A percentile compares a stretch with the other conserved stretches of the same genome.
phyloP scores from a whole-genome alignment of 2,329 filamentous ascomycete species.

The Colletotrichum godetiae region DNA sequence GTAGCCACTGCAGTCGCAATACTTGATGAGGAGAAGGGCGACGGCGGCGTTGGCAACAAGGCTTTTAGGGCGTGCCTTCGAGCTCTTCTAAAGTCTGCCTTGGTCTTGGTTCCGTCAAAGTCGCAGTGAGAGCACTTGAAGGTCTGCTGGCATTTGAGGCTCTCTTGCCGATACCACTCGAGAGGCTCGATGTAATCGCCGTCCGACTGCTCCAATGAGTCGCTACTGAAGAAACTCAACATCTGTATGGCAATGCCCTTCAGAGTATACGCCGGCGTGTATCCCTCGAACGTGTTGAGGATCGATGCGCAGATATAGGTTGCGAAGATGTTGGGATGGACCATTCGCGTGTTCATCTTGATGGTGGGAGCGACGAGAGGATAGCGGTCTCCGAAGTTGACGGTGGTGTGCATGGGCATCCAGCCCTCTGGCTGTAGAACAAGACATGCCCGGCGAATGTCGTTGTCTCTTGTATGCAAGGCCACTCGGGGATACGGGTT shows the following conservation, averaged over 20 bases:
- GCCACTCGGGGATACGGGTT: slow-evolving; percentile 59
- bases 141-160: neutral
- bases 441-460: slow-evolving; percentile 53
- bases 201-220: slow-evolving; percentile 54
- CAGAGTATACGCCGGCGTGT: slow-evolving; percentile 62
- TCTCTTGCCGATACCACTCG: slow-evolving; percentile 36
- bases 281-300: slow-evolving; percentile 53
- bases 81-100: slow-evolving; percentile 11
- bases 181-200: slow-evolving; percentile 39
- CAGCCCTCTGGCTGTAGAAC: slow-evolving; percentile 54
- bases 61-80: slow-evolving; percentile 12
- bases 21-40: neutral
- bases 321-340: slow-evolving; percentile 58
- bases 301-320: slow-evolving; percentile 60
- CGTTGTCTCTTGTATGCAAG: slow-evolving; percentile 51
- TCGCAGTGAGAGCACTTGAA: slow-evolving; percentile 43
- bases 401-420: slow-evolving; percentile 54
- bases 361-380: slow-evolving; percentile 53
- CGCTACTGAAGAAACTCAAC: slow-evolving; percentile 63
- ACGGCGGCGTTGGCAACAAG: neutral
- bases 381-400: slow-evolving; percentile 49
- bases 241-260: slow-evolving; percentile 62
- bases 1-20: slow-evolving; percentile 40
- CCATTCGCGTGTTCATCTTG: slow-evolving; percentile 52
- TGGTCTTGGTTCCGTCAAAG: slow-evolving; percentile 27